Conservation (phyloP, 768 basidiomycete species). For the Amanita phalloides region DNA sequence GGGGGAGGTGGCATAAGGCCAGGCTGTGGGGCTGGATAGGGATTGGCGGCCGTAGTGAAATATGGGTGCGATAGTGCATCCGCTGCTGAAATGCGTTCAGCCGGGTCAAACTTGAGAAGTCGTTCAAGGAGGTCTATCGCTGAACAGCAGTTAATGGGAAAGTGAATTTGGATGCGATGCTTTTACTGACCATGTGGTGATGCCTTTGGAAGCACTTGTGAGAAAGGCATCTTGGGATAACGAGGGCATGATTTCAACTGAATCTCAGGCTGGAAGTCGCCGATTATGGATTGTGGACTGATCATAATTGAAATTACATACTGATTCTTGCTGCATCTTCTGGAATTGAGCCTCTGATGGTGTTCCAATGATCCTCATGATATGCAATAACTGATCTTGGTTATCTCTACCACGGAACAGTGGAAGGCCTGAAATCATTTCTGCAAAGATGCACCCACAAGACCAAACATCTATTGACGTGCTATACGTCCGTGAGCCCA, state of each 20-base stretch:
- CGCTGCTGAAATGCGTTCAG: conserved; percentile 81
- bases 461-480: conserved; percentile 99
- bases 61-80: conserved; percentile 91
- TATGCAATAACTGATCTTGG: conserved; percentile 94
- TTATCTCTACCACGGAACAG: conserved; percentile 96
- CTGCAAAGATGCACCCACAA: conserved; percentile 97
- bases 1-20: conserved; percentile 59
- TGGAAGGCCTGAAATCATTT: conserved; percentile 97
- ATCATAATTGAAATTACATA: conserved; percentile 25
- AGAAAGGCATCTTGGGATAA: conserved; percentile 76
- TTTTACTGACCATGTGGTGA: conserved; percentile 57
- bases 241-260: conserved; percentile 77
- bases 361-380: conserved; percentile 95
- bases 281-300: conserved; percentile 2
- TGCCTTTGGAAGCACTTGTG: conserved; percentile 77
- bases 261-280: conserved; percentile 61
- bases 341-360: conserved; percentile 81
- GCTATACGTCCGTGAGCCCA: conserved; percentile 95
- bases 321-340: conserved; percentile 86
- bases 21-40: conserved; percentile 30
- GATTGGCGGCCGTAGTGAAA: conserved; percentile 53
- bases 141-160: conserved; percentile 16
- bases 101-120: conserved; percentile 92
- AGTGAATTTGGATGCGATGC: neutral
- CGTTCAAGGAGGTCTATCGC: conserved; percentile 92